A percentile compares a stretch with the other conserved stretches of the same genome.
phyloP scores from a whole-genome alignment of 179 eudicot genomes.

The Gypsophila paniculata region DNA sequence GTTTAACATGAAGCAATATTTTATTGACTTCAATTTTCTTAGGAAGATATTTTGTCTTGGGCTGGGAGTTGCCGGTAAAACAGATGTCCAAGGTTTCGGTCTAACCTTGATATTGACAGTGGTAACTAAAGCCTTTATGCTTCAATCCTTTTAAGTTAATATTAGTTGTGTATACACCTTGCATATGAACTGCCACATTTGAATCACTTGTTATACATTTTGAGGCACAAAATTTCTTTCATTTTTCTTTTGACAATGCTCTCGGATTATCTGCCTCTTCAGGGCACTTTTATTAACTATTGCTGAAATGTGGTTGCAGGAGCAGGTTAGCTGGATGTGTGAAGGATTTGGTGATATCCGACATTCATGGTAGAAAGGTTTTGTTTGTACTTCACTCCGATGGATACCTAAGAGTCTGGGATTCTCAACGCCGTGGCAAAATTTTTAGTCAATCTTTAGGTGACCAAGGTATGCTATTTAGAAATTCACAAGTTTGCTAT shows the following conservation, averaged over 20 bases:
- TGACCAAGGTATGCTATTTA: slow-evolving; percentile 41
- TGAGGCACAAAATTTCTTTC: neutral
- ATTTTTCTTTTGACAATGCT: neutral
- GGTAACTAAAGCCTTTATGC: slow-evolving; percentile 6
- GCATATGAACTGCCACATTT: neutral
- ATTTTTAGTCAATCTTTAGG: slow-evolving; percentile 51
- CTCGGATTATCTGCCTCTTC: neutral
- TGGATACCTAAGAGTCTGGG: slow-evolving; percentile 78
- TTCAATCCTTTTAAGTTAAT: neutral
- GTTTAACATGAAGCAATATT: neutral
- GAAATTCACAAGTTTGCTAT: neutral
- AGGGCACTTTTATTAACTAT: slow-evolving; percentile 7
- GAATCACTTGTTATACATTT: neutral
- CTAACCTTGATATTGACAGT: neutral
- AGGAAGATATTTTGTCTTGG: neutral
- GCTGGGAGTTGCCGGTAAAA: neutral
- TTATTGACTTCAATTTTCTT: neutral
- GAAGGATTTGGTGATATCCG: slow-evolving; percentile 56
- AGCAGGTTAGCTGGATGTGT: slow-evolving; percentile 57
- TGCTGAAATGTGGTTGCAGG: slow-evolving; percentile 40
- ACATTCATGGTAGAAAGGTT: slow-evolving; percentile 53
- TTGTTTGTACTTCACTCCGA: slow-evolving; percentile 82
- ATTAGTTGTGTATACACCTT: neutral
- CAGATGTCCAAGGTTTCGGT: neutral
- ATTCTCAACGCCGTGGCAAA: slow-evolving; percentile 51